Evolutionary conservation across 2,329 filamentous ascomycete genomes (phyloP).

Genomic region (Talaromyces atroroseus): DNA sequence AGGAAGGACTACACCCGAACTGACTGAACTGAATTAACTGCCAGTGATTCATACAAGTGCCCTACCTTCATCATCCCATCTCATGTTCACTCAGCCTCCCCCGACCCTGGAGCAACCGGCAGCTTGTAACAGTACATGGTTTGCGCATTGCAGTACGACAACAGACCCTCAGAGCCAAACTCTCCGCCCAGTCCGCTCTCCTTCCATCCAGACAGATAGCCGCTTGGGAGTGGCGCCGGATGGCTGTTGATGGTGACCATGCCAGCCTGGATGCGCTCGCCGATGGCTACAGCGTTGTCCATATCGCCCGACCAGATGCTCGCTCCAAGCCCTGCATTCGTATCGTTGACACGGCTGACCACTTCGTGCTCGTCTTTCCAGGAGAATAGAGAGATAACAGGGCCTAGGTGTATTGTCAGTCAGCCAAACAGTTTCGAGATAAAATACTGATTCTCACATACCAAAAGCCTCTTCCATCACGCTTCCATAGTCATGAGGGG

Average conservation of each 20-base stretch:
- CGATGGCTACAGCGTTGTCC: conserved; percentile 38
- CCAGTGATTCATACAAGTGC: neutral
- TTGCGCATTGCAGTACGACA: conserved; percentile 18
- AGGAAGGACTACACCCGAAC: neutral
- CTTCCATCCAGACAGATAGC: conserved; percentile 22
- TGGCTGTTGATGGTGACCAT: conserved; percentile 36
- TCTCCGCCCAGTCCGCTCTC: conserved; percentile 28
- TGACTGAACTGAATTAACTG: neutral
- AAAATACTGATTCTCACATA: conserved; percentile 13
- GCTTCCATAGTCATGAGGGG: conserved; percentile 48
- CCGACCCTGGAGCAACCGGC: conserved; percentile 12
- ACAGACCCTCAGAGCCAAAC: conserved; percentile 21
- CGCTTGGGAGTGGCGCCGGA: conserved; percentile 16
- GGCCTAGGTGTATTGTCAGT: conserved; percentile 32
- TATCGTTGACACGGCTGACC: conserved; percentile 37
- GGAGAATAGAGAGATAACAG: conserved; percentile 55
- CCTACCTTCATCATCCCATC: neutral
- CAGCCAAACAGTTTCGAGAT: neutral
- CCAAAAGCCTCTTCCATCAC: conserved; percentile 55
- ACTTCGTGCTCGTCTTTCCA: conserved; percentile 50
- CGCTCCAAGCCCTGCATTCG: conserved; percentile 42
- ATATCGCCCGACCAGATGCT: conserved; percentile 44
- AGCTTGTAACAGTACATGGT: conserved; percentile 15
- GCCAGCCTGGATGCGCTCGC: conserved; percentile 39
- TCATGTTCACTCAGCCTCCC: conserved; percentile 11